Evolutionary conservation across 2,329 filamentous ascomycete species (phyloP), one percentile per base, ranked within the genome.

Genomic region (Talaromyces sp.): DNA sequence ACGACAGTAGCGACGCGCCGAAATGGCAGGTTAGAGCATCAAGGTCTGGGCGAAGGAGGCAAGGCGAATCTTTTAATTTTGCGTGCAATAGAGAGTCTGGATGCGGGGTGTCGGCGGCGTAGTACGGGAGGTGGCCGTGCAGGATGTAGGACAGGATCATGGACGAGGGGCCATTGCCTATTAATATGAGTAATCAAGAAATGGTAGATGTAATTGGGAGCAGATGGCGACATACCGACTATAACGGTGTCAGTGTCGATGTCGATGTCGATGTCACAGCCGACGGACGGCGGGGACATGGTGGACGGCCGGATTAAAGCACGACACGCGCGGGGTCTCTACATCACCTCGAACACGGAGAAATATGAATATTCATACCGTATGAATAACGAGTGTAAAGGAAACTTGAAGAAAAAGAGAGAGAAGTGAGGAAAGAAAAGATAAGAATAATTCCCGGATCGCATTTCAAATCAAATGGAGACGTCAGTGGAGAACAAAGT

Each of bases 61-160:
- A 79, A 15, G 64, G 43, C 5, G 81, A 77, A 59, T 77, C 74
- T 58, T 77, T 78, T n/a, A 88, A 77, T 70, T 87, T 88, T 47
- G 79, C 74, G 71, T 87, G 81, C 7, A 88, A 79, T 22, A 88
- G 76, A 34, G 79, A 75, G 73, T 88, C 86, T 40, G 85, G 84
- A 74, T 88, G 86, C 40, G 82, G 82, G 63, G 74, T 76, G 27
- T 76, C 69, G 2, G 80, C 75, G 43, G 80, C 75, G 70, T 88
- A 88, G 71, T 81, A 83, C 5, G 86, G 86, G 62, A 87, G 78
- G 70, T 88, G 80, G 43, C 86, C 86, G 74, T 88, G 85, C 31
- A 88, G 81, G 51, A 88, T 86, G 73, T 86, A 88, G 54, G 85
- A 87, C 40, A 88, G 79, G 69, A 88, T 84, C 76, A 88, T 80